Base-by-base conservation (phyloP, 345 rosid genomes). In the Melaleuca quinquenervia region DNA sequence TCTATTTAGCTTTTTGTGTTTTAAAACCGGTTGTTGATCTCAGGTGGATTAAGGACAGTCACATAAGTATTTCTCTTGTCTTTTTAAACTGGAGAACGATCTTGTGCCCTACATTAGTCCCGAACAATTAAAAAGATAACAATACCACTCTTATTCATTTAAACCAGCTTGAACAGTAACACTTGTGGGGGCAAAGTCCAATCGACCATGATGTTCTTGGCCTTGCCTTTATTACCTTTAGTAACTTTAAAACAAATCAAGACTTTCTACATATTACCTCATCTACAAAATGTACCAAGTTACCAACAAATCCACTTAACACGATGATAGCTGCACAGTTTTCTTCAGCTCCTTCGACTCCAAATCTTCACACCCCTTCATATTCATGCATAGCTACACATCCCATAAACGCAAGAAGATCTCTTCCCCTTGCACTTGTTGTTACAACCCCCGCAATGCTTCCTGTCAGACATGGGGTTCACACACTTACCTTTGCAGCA, bases 401-500 rank as follows among this genome's bases (percentile, higher is more conserved):
- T 15, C 64, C 91, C 93, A 84, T 86, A 90, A 41, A 45, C 84
- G 24, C 93, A 91, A 3, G 85, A 52, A 29, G 85, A 80, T 53
- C 90, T 85, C 51, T 86, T 90, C 29, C 80, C 54, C 45, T 70
- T 70, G 90, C 93, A 91, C 64, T 32, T 24, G 24, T 86, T 82
- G 87, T 86, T 85, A 87, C 93, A 91, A 1, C 85, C 82, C 50
- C 93, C 91, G 41, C 91, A 90, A 41, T 90, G 84, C 18, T 84
- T 84, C 45, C 64, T 70, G 50, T 89, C 82, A 3, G 15, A 49
- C 10, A 78, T 54, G 11, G 85, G 50, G 80, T 88, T 89, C 82
- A 88, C 91, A 26, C 82, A 45, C 48, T 70, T 0, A 32, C 78
- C 45, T 8, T 32, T 32, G 48, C 78, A 70, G 45, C 92, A 64